A percentile compares a stretch with the other conserved stretches of the same genome.
phyloP scores from a whole-genome alignment of 306 rosid genomes.

The Quercus aquifolioides region DNA sequence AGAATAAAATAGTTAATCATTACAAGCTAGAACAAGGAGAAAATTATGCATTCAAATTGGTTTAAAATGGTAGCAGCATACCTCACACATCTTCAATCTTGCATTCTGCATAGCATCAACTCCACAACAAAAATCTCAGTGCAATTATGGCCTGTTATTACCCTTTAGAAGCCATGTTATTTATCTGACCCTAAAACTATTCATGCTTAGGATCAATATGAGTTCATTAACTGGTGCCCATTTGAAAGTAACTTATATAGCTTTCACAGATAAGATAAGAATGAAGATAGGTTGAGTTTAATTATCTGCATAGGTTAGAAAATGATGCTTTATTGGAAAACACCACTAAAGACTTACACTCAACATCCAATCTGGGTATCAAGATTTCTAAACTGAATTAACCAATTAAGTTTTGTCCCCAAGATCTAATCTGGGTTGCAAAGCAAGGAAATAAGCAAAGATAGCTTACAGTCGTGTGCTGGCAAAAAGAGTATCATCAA shows the following conservation, averaged over 20 bases:
- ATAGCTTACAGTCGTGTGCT: too few species aligned
- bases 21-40: background rate
- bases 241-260: background rate
- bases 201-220: background rate
- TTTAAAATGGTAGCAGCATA: background rate
- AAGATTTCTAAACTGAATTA: too few species aligned
- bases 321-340: background rate
- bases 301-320: background rate
- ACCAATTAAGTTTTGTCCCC: too few species aligned
- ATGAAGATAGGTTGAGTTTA: background rate
- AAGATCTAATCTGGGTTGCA: too few species aligned
- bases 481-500: too few species aligned
- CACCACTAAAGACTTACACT: background rate
- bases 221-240: background rate
- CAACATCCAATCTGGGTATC: too few species aligned
- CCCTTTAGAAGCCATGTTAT: background rate
- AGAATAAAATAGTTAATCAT: background rate
- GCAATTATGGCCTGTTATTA: background rate
- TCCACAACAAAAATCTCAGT: conserved; percentile 19
- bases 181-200: background rate
- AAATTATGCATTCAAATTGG: background rate
- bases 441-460: too few species aligned
- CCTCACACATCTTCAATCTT: conserved; percentile 15
- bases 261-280: background rate
- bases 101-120: conserved; percentile 17